phyloP scores from a whole-genome alignment of 257 asterid species.

The Eucommia ulmoides region DNA sequence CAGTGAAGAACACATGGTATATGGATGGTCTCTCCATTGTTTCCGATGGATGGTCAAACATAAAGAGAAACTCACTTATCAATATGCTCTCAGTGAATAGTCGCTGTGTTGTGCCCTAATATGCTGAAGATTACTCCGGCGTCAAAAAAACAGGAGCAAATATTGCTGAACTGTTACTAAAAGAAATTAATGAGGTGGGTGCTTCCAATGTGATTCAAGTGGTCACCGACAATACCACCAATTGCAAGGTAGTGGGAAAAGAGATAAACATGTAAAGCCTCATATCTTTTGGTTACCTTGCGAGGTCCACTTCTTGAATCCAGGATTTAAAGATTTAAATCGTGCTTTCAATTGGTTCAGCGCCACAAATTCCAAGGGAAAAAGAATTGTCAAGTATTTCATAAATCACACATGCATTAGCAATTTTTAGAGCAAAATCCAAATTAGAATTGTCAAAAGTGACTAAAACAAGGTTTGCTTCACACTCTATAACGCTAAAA shows the following conservation, averaged over 20 bases:
- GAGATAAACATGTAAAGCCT: no score
- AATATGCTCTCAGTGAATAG: not conserved
- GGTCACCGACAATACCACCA: not conserved
- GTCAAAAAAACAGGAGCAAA: not conserved
- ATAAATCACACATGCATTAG: no score
- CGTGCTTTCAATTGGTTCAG: no score
- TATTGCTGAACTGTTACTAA: not conserved
- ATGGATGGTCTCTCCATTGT: not conserved
- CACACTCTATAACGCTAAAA: no score
- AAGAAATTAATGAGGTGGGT: not conserved
- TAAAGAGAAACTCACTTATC: not conserved
- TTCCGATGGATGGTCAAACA: not conserved
- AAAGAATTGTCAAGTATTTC: no score
- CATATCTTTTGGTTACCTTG: no score
- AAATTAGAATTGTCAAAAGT: no score
- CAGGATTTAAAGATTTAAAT: no score
- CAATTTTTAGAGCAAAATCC: no score
- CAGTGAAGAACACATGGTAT: not conserved
- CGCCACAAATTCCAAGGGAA: no score
- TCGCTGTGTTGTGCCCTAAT: not conserved
- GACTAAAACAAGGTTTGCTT: no score
- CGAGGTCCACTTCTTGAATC: no score
- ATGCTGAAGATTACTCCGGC: not conserved
- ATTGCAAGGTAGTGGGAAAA: not conserved
- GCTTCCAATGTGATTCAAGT: not conserved